Evolutionary conservation across 768 basidiomycete genomes (phyloP).

Genomic region (Dioszegia aurantiaca): DNA sequence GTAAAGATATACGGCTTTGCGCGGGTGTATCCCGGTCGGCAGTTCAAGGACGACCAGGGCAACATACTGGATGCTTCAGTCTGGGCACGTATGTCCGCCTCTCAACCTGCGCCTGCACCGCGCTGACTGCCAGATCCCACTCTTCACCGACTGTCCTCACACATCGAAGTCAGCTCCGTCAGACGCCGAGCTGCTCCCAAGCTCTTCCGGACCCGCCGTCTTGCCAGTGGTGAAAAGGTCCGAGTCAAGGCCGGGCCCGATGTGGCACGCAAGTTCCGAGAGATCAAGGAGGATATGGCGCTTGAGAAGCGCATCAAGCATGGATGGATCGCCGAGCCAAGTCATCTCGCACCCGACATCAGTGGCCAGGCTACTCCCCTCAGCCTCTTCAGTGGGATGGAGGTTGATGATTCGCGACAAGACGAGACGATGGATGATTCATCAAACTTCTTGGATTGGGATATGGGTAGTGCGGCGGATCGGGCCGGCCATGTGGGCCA

Average conservation of each 20-base stretch:
- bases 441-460: too few relatives aligned
- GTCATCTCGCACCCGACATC: too few relatives aligned
- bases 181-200: slow-evolving; percentile 51
- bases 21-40: slow-evolving; percentile 46
- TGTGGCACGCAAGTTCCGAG: slow-evolving; percentile 39
- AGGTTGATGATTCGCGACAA: too few relatives aligned
- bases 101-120: not conserved
- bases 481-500: too few relatives aligned
- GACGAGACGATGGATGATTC: too few relatives aligned
- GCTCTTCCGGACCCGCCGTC: slow-evolving; percentile 45
- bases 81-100: slow-evolving; percentile 44
- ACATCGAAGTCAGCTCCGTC: slow-evolving; percentile 35
- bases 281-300: slow-evolving; percentile 36
- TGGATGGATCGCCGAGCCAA: slow-evolving; percentile 1
- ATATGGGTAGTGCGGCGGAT: too few relatives aligned
- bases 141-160: slow-evolving; percentile 43
- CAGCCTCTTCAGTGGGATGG: too few relatives aligned
- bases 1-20: slow-evolving; percentile 50
- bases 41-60: slow-evolving; percentile 49
- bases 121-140: slow-evolving; percentile 37
- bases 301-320: slow-evolving; percentile 17
- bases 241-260: slow-evolving; percentile 39
- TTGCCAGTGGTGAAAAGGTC: slow-evolving; percentile 47
- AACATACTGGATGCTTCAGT: slow-evolving; percentile 48
- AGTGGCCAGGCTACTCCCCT: too few relatives aligned